Evolutionary conservation across 768 basidiomycete species (phyloP), one percentile per base, ranked within the genome.

Genomic region (Tulasnella calospora): DNA sequence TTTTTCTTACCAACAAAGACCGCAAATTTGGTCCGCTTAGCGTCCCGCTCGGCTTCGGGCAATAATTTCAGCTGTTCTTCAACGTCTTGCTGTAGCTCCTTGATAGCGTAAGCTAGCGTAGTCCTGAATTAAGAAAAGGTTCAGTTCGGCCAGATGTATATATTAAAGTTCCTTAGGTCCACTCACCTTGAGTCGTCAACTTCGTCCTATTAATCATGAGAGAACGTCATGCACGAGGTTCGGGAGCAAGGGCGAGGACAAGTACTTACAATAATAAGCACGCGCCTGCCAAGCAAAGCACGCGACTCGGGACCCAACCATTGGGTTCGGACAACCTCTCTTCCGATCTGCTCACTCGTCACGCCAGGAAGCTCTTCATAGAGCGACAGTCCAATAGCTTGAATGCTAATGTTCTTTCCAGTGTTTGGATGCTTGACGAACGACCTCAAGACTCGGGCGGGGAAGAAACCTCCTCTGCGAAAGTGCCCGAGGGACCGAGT

Each of bases 341-440:
- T 88, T 72, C 94, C 94, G 73, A 95, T 88, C 83, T 91, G 89
- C 81, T 95, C 90, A 38, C 84, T 90, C 0, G 90, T 90, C 4
- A 90, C 89, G 23, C 91, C 94, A 7, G 91, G 91, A 23, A 99
- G 87, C 36, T 93, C 90, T 83, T 99, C 98, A 82, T 99, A 99
- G 3, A 99, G 88, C 7, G 95, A 96, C 41, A 99, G 89, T 2
- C 98, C 96, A 80, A 99, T 98, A 6, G 98, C 97, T 84, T 96
- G 94, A 80, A 98, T 98, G 71, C 94, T 93, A 74, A 99, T 90
- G 78, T 93, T 92, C 81, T 89, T 90, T 81, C 93, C 91, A 38
- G 88, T 88, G 2, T 89, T 87, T 23, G 88, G 84, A 82, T 90
- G 88, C 82, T 92, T 92, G 80, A 96, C 86, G 86, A 95, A 96